phyloP scores from a whole-genome alignment of 176 grass and related monocot genomes.

The Bonia amplexicaulis region DNA sequence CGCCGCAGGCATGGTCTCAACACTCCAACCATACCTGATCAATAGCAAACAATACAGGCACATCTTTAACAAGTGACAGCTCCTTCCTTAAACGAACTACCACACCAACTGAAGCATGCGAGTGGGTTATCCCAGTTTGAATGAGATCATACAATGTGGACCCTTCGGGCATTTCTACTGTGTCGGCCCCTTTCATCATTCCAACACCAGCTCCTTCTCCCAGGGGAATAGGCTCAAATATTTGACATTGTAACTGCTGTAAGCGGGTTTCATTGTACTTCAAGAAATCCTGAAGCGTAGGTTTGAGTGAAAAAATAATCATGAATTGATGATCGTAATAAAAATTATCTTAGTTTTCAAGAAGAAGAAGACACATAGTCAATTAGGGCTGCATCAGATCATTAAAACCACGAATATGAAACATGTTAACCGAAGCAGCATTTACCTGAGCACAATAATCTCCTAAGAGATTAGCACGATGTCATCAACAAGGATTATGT shows the following conservation, averaged over 20 bases:
- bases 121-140: conserved; percentile 88
- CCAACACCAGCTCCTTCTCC: conserved; percentile 95
- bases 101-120: conserved; percentile 78
- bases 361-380: not conserved
- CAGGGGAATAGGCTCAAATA: conserved; percentile 69
- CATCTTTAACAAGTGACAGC: conserved; percentile 81
- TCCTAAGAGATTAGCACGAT: not conserved
- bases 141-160: conserved; percentile 93
- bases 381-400: not conserved
- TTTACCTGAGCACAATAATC: not conserved
- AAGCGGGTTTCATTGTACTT: conserved; percentile 79
- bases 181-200: conserved; percentile 77
- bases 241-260: conserved; percentile 80
- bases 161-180: conserved; percentile 90
- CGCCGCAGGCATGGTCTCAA: not conserved
- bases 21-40: conserved; percentile 65
- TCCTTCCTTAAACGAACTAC: conserved; percentile 75
- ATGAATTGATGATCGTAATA: not conserved
- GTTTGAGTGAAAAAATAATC: not conserved
- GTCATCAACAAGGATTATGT: too few relatives aligned
- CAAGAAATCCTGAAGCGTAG: conserved; percentile 66
- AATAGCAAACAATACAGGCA: conserved; percentile 84
- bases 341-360: not conserved
- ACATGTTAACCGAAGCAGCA: not conserved
- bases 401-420: not conserved